These are phyloP conservation scores for Trichophyton mentagrophytes DNA, from an alignment of 2,329 filamentous ascomycete genomes.

Conservation along the genomic window DNA sequence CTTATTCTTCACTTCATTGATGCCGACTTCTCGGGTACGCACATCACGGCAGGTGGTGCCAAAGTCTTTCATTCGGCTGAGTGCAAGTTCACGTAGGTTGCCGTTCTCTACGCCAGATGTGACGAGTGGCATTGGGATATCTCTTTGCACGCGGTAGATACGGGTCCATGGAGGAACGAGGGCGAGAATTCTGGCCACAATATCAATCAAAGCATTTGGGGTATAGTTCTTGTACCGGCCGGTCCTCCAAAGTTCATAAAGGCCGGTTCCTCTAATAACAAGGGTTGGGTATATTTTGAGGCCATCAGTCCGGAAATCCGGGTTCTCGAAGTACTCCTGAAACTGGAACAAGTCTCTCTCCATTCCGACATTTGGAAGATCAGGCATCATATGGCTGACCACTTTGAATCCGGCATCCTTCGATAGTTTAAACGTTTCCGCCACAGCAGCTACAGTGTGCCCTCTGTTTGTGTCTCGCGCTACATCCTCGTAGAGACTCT, in stretches of 20 bases:
- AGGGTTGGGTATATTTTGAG: conserved; percentile 97
- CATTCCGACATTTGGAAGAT: conserved; percentile 95
- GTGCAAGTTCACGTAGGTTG: conserved; percentile 80
- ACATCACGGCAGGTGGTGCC: conserved; percentile 95
- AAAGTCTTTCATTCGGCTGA: conserved; percentile 98
- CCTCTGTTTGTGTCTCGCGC: conserved; percentile 96
- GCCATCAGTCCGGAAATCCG: conserved; percentile 88
- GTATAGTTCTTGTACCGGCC: conserved; percentile 98
- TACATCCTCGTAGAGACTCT: conserved; percentile 94
- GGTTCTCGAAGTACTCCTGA: conserved; percentile 94
- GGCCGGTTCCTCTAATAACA: conserved; percentile 86
- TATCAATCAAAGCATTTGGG: conserved; percentile 86
- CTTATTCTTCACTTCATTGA: conserved; percentile 99
- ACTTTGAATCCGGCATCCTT: conserved; percentile 99
- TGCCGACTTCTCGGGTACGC: conserved; percentile 86
- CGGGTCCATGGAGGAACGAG: conserved; percentile 94
- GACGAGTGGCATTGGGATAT: conserved; percentile 99
- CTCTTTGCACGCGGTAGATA: conserved; percentile 94
- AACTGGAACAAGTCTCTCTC: conserved; percentile 96
- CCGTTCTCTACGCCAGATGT: conserved; percentile 97
- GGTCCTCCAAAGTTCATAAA: conserved; percentile 96
- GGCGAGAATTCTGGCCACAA: conserved; percentile 90
- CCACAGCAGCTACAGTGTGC: conserved; percentile 88
- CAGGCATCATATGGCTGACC: conserved; percentile 99
- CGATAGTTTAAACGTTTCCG: conserved; percentile 90